Evolutionary conservation across 2,329 filamentous ascomycete species (phyloP).

Genomic region (Sphaerulina populicola): DNA sequence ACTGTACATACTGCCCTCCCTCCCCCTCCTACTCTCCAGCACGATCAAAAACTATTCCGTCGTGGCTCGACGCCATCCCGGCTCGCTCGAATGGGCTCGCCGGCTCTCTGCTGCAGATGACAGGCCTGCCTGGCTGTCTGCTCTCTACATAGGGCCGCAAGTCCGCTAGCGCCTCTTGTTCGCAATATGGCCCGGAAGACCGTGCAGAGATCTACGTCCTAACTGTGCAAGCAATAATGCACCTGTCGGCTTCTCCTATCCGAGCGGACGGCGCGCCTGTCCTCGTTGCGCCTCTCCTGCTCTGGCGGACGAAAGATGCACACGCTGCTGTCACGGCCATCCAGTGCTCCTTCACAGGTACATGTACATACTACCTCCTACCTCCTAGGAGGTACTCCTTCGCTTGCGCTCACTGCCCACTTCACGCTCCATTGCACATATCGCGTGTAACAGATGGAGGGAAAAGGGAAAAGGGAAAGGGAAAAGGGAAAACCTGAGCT

Average conservation of each 20-base stretch:
- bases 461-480: too few species aligned
- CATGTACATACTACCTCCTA: too few species aligned
- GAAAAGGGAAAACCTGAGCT: too few species aligned
- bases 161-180: slow-evolving; percentile 1
- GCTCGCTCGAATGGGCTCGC: not conserved
- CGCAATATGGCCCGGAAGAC: slow-evolving; percentile 3
- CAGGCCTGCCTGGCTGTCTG: slow-evolving; percentile 3
- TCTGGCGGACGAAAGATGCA: not conserved
- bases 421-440: not conserved
- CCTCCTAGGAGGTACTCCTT: too few species aligned
- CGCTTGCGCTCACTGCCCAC: not conserved
- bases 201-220: slow-evolving; percentile 6
- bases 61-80: not conserved
- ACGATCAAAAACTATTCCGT: not conserved
- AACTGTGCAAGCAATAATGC: not conserved
- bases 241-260: slow-evolving; percentile 6
- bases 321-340: not conserved
- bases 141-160: not conserved
- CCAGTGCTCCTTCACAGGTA: not conserved
- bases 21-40: not conserved
- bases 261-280: not conserved
- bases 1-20: too few species aligned
- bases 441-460: slow-evolving; percentile 1
- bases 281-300: not conserved
- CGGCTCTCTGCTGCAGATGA: not conserved